Evolutionary conservation across 768 basidiomycete species (phyloP), one percentile per base, ranked within the genome.

Genomic region (Sporobolomyces roseus): DNA sequence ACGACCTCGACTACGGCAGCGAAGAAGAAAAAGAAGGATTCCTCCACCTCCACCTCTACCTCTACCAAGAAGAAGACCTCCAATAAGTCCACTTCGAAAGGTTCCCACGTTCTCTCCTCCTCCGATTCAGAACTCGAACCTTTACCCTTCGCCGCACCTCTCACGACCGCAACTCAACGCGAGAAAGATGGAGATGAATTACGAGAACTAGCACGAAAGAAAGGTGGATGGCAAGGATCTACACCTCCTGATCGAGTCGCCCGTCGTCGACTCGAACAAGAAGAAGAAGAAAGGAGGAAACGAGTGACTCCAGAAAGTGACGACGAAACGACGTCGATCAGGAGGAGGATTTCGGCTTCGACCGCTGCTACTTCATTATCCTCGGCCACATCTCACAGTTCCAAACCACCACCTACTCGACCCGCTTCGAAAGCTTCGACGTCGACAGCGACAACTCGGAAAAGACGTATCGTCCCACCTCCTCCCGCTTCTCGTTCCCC

Each of bases 81-180:
- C 55, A 43, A 56, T 10, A 25, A 43, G n/a, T 56, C 12, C 17
- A 27, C 1, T 9, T 46, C 43, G 23, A 45, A 35, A 7, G 35
- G n/a, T n/a, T n/a, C n/a, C n/a, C n/a, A 38, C 16, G 38, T 56
- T 23, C 27, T 46, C 38, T 27, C 41, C n/a, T 41, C 14, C 38
- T 59, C 56, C 27, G 56, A 59, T 5, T 45, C 41, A 4, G 56
- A 59, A 16, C 58, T 60, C 29, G 45, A 32, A 25, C 58, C 30
- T 29, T 7, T 49, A 38, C 16, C 25, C 19, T 41, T 16, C 35
- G 7, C 21, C 41, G 32, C 43, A 62, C 52, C 36, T 56, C n/a
- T n/a, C n/a, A n/a, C n/a, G n/a, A n/a, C n/a, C n/a, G n/a, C 46
- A 25, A 70, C 63, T 14, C 63, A 65, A 52, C 17, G 56, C 32